These are phyloP conservation scores for Spathaspora boniae DNA, from an alignment of 805 yeast genomes.

Conservation along the genomic window DNA sequence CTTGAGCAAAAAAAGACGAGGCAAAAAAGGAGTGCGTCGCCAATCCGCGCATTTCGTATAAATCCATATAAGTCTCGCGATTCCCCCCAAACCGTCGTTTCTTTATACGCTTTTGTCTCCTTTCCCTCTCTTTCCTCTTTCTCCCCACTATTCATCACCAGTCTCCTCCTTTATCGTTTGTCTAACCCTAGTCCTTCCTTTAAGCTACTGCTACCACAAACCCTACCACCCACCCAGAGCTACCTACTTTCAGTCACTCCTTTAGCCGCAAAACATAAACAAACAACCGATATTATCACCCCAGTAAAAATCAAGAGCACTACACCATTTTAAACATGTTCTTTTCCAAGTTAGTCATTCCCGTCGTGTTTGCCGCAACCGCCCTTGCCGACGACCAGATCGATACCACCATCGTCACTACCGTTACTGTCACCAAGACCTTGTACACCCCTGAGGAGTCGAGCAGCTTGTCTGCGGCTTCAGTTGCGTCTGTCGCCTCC, in stretches of 20 bases:
- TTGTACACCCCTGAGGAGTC: conserved; percentile 46
- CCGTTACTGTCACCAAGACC: conserved; percentile 46
- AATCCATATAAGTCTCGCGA: too few species aligned
- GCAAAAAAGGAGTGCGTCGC: too few species aligned
- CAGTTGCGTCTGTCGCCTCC: conserved; percentile 14
- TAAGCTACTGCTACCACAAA: conserved; percentile 4
- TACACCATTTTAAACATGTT: conserved; percentile 7
- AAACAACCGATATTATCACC: background rate
- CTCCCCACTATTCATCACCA: too few species aligned
- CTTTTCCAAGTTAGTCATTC: conserved; percentile 8
- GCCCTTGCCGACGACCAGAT: conserved; percentile 15
- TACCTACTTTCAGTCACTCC: conserved; percentile 1
- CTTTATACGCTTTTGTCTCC: too few species aligned
- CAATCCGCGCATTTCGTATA: too few species aligned
- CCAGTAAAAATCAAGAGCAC: background rate
- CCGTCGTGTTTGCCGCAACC: conserved; percentile 12
- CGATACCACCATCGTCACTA: conserved; percentile 40
- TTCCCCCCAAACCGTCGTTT: too few species aligned
- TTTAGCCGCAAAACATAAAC: background rate
- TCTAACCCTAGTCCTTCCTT: conserved; percentile 18
- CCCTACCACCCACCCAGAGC: conserved; percentile 1
- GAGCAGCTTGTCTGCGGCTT: conserved; percentile 22
- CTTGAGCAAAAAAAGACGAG: too few species aligned
- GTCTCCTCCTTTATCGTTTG: too few species aligned
- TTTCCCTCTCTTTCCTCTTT: too few species aligned